phyloP scores from a whole-genome alignment of 2,329 filamentous ascomycete species.

The Fusarium napiforme region DNA sequence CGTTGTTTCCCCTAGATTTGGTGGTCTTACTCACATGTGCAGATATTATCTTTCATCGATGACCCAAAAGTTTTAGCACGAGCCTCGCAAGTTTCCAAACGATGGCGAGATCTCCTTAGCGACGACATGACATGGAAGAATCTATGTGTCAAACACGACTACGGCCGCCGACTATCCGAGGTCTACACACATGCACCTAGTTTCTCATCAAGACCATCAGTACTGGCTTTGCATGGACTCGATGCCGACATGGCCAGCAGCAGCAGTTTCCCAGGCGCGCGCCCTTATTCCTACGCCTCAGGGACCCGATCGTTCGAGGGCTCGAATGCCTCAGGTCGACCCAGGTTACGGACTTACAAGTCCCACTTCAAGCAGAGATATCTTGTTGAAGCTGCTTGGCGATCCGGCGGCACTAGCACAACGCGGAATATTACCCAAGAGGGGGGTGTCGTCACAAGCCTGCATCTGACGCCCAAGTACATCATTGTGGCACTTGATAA shows the following conservation, averaged over 20 bases:
- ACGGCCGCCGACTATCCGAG: slow-evolving; percentile 70
- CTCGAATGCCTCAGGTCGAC: slow-evolving; percentile 44
- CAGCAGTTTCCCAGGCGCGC: slow-evolving; percentile 59
- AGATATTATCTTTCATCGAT: slow-evolving; percentile 97
- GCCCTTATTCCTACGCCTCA: slow-evolving; percentile 51
- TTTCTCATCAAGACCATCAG: slow-evolving; percentile 46
- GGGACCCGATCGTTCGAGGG: slow-evolving; percentile 68
- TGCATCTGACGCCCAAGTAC: slow-evolving; percentile 94
- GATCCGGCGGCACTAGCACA: slow-evolving; percentile 85
- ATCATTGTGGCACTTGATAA: slow-evolving; percentile 98
- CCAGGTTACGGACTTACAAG: slow-evolving; percentile 85
- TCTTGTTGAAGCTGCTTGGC: slow-evolving; percentile 96
- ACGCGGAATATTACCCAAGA: slow-evolving; percentile 93
- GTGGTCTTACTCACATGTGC: slow-evolving; percentile 16
- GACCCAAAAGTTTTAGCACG: slow-evolving; percentile 93
- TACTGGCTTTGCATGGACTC: slow-evolving; percentile 46
- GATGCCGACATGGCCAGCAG: slow-evolving; percentile 51
- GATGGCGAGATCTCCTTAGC: slow-evolving; percentile 92
- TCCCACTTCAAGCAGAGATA: slow-evolving; percentile 98
- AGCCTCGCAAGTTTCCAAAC: slow-evolving; percentile 93
- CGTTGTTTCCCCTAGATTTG: neutral
- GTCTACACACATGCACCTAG: slow-evolving; percentile 52
- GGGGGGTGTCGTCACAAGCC: slow-evolving; percentile 93
- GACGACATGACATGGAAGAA: slow-evolving; percentile 99
- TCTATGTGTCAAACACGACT: slow-evolving; percentile 95